Conservation (phyloP, 2,329 filamentous ascomycete genomes). For the Colletotrichum tropicicola region DNA sequence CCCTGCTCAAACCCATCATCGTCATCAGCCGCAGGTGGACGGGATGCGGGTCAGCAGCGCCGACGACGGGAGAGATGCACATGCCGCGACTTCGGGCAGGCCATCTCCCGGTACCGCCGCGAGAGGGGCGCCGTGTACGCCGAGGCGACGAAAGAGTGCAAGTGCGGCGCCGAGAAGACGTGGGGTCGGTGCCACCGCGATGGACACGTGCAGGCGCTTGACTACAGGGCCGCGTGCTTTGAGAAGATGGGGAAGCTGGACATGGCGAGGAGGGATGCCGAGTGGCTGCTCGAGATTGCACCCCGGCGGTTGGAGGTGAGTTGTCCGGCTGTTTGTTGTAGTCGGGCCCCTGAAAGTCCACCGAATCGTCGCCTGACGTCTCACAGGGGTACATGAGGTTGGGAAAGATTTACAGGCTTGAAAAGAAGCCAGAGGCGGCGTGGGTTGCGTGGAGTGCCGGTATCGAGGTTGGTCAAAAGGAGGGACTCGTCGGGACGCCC, state of each 20-base stretch:
- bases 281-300: constrained; percentile 53
- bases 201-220: constrained; percentile 49
- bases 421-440: constrained; percentile 47
- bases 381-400: constrained; percentile 51
- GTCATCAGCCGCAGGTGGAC: neutral
- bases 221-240: constrained; percentile 49
- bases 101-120: constrained; percentile 39
- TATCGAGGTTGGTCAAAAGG: constrained; percentile 42
- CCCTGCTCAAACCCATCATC: constrained; percentile 11
- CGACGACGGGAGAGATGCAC: constrained; percentile 45
- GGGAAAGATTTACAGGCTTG: constrained; percentile 48
- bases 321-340: neutral
- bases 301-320: constrained; percentile 48
- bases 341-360: neutral
- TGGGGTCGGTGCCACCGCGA: constrained; percentile 50
- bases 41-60: constrained; percentile 31
- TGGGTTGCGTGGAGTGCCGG: constrained; percentile 51
- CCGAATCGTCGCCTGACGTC: constrained; percentile 3
- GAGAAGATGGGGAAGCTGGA: constrained; percentile 47
- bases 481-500: constrained; percentile 37
- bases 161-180: constrained; percentile 44
- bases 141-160: constrained; percentile 51
- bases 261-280: constrained; percentile 48
- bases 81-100: constrained; percentile 46
- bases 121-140: constrained; percentile 48